Percentiles rank a stretch among this genome's conserved stretches.
These are phyloP conservation scores for Trichoderma gamsii DNA, from an alignment of 495 filamentous ascomycete genomes.

Conservation along the genomic window DNA sequence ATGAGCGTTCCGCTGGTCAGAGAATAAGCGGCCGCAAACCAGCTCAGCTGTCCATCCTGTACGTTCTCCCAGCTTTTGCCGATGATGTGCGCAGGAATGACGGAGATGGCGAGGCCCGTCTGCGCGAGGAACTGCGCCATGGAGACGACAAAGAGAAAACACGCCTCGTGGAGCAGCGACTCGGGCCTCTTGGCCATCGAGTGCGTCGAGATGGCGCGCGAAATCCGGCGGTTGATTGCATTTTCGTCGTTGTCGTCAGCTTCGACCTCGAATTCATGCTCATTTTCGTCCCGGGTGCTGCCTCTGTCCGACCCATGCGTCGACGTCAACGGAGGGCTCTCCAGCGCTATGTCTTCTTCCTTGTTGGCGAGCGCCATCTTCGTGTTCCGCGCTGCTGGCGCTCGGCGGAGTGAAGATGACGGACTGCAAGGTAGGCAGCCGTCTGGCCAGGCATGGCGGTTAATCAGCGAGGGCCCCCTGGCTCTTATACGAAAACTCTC, in stretches of 20 bases:
- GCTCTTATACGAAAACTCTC: not conserved
- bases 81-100: slow-evolving; percentile 40
- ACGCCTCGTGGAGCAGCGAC: slow-evolving; percentile 18
- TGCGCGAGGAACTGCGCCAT: slow-evolving; percentile 34
- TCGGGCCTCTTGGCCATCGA: not conserved
- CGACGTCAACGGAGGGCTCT: not conserved
- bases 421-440: not conserved
- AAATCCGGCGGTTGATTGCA: not conserved
- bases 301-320: not conserved
- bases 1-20: slow-evolving; percentile 64
- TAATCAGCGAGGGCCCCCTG: not conserved
- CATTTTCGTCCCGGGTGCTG: not conserved
- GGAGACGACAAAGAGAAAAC: slow-evolving; percentile 26
- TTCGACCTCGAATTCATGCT: not conserved
- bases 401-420: not conserved
- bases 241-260: not conserved
- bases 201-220: not conserved
- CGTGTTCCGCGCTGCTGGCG: not conserved
- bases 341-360: not conserved
- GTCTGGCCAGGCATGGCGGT: not conserved
- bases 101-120: slow-evolving; percentile 30
- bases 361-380: not conserved
- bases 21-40: slow-evolving; percentile 49
- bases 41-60: slow-evolving; percentile 39
- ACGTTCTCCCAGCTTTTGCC: slow-evolving; percentile 37